Evolutionary conservation across 2,329 filamentous ascomycete genomes (phyloP).

Genomic region (Nigrospora oryzae): DNA sequence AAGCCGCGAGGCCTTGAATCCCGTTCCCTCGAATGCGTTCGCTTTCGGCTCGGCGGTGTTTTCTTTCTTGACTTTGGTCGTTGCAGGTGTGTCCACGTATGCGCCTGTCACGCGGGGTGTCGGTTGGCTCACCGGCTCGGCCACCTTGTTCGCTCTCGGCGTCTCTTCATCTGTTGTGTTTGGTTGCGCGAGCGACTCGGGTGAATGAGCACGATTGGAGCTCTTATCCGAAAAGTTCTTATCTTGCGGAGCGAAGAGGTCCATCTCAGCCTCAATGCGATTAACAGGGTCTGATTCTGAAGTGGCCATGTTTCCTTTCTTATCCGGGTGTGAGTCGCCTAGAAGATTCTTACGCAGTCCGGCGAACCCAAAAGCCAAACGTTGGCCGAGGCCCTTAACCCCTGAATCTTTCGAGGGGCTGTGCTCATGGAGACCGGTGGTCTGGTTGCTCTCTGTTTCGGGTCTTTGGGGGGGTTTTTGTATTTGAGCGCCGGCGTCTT

Average conservation of each 20-base stretch:
- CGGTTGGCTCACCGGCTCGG: slow-evolving; percentile 38
- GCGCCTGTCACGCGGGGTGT: slow-evolving; percentile 48
- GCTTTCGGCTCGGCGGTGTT: slow-evolving; percentile 4
- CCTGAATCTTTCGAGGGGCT: slow-evolving; percentile 11
- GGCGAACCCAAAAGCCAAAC: slow-evolving; percentile 36
- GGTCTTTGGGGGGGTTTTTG: too few species aligned
- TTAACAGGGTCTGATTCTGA: slow-evolving; percentile 48
- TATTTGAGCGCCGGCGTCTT: too few species aligned
- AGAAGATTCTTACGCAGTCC: slow-evolving; percentile 34
- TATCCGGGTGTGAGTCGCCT: slow-evolving; percentile 37
- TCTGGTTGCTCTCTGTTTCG: slow-evolving; percentile 8
- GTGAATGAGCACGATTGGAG: slow-evolving; percentile 42
- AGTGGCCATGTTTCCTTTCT: slow-evolving; percentile 35
- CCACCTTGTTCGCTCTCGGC: slow-evolving; percentile 31
- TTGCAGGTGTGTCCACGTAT: slow-evolving; percentile 47
- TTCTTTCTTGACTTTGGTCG: slow-evolving; percentile 21
- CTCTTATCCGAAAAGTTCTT: slow-evolving; percentile 48
- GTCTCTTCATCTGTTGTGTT: slow-evolving; percentile 32
- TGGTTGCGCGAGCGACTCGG: slow-evolving; percentile 25
- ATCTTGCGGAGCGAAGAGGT: slow-evolving; percentile 45
- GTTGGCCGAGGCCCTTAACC: slow-evolving; percentile 18
- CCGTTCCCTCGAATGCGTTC: slow-evolving; percentile 1
- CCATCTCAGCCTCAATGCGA: slow-evolving; percentile 47
- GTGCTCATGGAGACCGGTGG: slow-evolving; percentile 11
- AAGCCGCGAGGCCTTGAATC: background rate